These are phyloP conservation scores for Paramecium pentaurelia DNA, from an alignment of 73 alveolate species.

Conservation along the genomic window DNA sequence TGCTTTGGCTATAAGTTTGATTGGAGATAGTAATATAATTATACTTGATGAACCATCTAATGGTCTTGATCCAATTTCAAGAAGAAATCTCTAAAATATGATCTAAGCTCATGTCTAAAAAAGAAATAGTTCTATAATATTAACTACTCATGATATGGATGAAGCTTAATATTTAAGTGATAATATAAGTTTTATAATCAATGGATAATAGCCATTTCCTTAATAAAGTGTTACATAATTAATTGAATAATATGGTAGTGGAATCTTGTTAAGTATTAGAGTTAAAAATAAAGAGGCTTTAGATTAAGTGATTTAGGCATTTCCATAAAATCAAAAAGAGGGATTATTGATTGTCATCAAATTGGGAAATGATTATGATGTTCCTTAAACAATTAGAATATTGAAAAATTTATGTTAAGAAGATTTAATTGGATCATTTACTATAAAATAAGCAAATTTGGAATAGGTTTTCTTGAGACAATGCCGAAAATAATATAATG, in stretches of 20 bases:
- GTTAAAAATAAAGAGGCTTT: neutral
- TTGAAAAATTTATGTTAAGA: neutral
- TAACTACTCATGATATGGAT: constrained; percentile 91
- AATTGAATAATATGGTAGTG: constrained; percentile 12
- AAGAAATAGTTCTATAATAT: constrained; percentile 53
- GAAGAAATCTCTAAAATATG: constrained; percentile 81
- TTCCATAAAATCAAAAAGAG: neutral
- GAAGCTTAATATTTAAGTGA: constrained; percentile 90
- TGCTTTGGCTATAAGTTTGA: constrained; percentile 75
- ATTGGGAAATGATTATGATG: neutral
- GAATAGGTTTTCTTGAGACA: neutral
- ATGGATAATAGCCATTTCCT: constrained; percentile 48
- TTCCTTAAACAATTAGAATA: neutral
- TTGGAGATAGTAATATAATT: constrained; percentile 70
- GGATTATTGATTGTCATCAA: neutral
- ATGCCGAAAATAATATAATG: neutral
- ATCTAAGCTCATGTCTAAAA: constrained; percentile 61
- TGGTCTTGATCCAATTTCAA: constrained; percentile 82
- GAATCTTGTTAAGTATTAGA: neutral
- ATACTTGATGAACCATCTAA: constrained; percentile 83
- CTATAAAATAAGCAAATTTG: neutral
- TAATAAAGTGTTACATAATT: neutral
- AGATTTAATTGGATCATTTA: neutral
- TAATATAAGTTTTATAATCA: constrained; percentile 78
- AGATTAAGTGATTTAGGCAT: neutral